A percentile compares a stretch with the other conserved stretches of the same genome.
phyloP scores from a whole-genome alignment of 176 grass and related monocot species.

The Olyra latifolia region DNA sequence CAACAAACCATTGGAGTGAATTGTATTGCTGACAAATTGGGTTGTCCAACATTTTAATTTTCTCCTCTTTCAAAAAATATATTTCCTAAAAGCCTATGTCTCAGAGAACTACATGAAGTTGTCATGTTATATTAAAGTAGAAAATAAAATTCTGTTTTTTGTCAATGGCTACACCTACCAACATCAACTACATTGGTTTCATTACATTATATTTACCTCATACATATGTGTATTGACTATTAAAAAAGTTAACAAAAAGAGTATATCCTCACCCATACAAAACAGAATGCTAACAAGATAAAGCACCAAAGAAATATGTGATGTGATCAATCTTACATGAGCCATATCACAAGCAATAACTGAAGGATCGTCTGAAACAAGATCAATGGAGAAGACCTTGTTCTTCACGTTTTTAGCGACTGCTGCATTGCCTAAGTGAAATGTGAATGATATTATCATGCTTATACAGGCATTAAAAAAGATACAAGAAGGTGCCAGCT shows the following conservation, averaged over 20 bases:
- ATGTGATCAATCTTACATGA: constrained; percentile 64
- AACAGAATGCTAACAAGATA: not conserved
- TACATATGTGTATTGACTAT: not conserved
- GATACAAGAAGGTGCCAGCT: constrained; percentile 9
- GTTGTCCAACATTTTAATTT: not conserved
- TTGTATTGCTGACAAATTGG: not conserved
- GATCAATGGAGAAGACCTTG: constrained; percentile 95
- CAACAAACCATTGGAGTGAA: not conserved
- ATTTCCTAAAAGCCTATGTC: no score
- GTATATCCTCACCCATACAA: not conserved
- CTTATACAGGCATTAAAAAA: constrained; percentile 22
- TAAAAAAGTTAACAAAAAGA: not conserved
- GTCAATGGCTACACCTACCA: not conserved
- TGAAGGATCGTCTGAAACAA: constrained; percentile 83
- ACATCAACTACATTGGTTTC: constrained; percentile 7
- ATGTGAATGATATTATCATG: constrained; percentile 18
- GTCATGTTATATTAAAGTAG: not conserved
- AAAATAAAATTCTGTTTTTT: constrained; percentile 1
- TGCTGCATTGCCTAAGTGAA: constrained; percentile 59
- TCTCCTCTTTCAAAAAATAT: not conserved
- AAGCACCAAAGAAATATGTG: constrained; percentile 1
- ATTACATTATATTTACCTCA: not conserved
- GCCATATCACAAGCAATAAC: constrained; percentile 97
- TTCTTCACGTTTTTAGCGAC: constrained; percentile 93
- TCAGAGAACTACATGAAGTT: not conserved